Evolutionary conservation across 192 early-diverging fungal species (phyloP).

Genomic region (Hyaloraphidium curvatum): DNA sequence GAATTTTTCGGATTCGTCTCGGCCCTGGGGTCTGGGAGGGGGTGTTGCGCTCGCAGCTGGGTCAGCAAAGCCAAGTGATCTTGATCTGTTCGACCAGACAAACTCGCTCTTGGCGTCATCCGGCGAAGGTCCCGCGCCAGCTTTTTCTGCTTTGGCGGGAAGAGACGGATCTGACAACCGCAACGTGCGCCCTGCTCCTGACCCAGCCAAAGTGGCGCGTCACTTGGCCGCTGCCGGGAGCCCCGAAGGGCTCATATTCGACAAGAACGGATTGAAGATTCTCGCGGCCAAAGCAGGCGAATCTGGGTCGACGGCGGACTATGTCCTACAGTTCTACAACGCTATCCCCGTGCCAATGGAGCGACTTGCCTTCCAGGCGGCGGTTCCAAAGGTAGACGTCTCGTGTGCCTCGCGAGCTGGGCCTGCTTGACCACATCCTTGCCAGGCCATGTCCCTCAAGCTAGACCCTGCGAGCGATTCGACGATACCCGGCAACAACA

Average conservation of each 20-base stretch:
- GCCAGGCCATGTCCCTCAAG: not conserved
- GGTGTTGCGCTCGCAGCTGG: no score
- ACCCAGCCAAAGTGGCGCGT: not conserved
- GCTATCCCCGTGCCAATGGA: slow-evolving; percentile 1
- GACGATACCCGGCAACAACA: not conserved
- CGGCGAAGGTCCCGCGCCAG: not conserved
- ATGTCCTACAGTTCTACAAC: not conserved
- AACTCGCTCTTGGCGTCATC: not conserved
- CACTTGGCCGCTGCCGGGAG: not conserved
- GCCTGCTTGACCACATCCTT: not conserved
- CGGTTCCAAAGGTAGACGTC: not conserved
- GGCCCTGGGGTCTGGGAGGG: no score
- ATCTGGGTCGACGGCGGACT: not conserved
- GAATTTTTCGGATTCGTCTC: no score
- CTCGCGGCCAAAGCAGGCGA: not conserved
- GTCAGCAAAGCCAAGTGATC: not conserved
- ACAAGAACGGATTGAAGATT: slow-evolving; percentile 2
- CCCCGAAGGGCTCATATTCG: not conserved
- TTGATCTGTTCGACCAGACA: not conserved
- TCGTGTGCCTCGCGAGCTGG: not conserved
- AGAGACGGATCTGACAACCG: not conserved
- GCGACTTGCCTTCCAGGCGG: not conserved
- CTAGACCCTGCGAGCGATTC: not conserved
- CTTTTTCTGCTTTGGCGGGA: no score
- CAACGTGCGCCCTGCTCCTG: not conserved